Conservation (phyloP, 2,329 filamentous ascomycete genomes). For the Nemania sp. region DNA sequence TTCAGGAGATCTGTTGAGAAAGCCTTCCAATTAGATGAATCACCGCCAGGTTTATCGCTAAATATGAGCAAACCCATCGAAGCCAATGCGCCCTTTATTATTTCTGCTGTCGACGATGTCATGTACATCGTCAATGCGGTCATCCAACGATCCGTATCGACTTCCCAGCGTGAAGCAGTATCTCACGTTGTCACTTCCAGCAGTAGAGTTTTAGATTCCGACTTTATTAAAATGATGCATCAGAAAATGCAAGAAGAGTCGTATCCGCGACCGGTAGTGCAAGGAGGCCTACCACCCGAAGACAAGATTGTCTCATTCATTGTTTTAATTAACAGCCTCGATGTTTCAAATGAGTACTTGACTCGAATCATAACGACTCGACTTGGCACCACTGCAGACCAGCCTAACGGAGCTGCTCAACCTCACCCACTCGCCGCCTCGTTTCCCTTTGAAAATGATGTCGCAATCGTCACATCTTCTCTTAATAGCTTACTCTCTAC, state of each 20-base stretch:
- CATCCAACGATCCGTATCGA: constrained; percentile 81
- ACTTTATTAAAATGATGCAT: constrained; percentile 97
- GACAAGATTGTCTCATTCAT: constrained; percentile 87
- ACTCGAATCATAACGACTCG: constrained; percentile 78
- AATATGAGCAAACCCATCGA: constrained; percentile 72
- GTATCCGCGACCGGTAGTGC: constrained; percentile 78
- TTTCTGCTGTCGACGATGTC: constrained; percentile 94
- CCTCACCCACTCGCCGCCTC: constrained; percentile 59
- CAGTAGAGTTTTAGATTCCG: constrained; percentile 76
- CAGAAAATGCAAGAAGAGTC: constrained; percentile 96
- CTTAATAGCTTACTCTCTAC: constrained; percentile 70
- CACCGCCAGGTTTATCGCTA: constrained; percentile 76
- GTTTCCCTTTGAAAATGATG: constrained; percentile 82
- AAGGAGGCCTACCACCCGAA: constrained; percentile 83
- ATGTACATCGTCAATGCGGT: constrained; percentile 99
- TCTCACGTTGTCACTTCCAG: constrained; percentile 78
- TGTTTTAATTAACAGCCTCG: constrained; percentile 92
- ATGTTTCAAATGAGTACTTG: constrained; percentile 89
- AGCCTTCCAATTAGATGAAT: constrained; percentile 94
- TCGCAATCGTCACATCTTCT: constrained; percentile 66
- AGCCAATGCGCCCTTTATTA: constrained; percentile 84
- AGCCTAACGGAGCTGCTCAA: constrained; percentile 41
- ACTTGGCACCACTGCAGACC: constrained; percentile 51
- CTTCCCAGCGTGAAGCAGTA: constrained; percentile 78
- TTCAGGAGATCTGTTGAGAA: constrained; percentile 95